Evolutionary conservation across 2,329 filamentous ascomycete species (phyloP).

Genomic region (Calycina herbarum): DNA sequence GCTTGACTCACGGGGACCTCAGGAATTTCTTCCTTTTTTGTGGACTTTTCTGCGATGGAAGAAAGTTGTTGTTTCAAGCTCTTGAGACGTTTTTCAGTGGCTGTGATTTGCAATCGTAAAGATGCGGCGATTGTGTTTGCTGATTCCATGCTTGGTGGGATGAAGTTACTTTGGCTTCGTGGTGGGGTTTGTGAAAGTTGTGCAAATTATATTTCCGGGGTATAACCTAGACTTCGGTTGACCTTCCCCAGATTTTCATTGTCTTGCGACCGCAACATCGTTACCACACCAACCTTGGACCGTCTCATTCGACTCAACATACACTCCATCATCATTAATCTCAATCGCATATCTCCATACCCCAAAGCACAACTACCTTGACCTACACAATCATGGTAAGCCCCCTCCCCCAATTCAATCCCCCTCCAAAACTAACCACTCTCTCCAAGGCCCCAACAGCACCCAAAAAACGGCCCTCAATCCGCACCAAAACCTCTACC

Average conservation of each 20-base stretch:
- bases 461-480: constrained; percentile 55
- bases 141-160: constrained; percentile 39
- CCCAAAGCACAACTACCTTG: not conserved
- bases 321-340: not conserved
- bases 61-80: constrained; percentile 48
- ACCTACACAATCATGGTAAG: constrained; percentile 23
- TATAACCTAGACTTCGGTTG: not conserved
- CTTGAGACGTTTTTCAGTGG: constrained; percentile 49
- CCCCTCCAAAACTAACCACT: constrained; percentile 32
- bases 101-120: constrained; percentile 49
- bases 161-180: constrained; percentile 3
- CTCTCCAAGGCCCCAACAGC: constrained; percentile 42
- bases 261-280: constrained; percentile 6
- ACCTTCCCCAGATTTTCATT: constrained; percentile 19
- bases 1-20: constrained; percentile 21
- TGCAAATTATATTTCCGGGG: constrained; percentile 11
- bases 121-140: constrained; percentile 33
- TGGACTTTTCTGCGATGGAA: constrained; percentile 24
- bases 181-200: constrained; percentile 17
- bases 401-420: not conserved
- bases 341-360: not conserved
- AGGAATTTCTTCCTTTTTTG: not conserved
- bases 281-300: not conserved
- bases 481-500: constrained; percentile 53
- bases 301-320: not conserved